Conservation (phyloP, 1,284 basidiomycete genomes). For the Jaminaea rosea region DNA sequence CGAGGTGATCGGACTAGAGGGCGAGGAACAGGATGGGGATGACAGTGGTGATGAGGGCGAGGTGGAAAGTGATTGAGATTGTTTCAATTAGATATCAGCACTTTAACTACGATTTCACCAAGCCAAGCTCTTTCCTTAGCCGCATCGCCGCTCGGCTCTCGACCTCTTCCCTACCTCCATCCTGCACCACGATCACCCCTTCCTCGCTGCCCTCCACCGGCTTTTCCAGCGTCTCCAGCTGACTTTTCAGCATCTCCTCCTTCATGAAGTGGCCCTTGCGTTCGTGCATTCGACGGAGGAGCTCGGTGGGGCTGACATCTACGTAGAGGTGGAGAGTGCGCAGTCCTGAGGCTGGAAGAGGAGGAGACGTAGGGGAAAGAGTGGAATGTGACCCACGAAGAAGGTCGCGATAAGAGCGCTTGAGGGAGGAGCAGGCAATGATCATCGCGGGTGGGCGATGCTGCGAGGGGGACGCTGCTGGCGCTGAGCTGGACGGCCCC, state of each 20-base stretch:
- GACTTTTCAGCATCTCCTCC: slow-evolving; percentile 73
- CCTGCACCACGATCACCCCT: not conserved
- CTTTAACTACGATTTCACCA: too few relatives aligned
- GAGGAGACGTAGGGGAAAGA: slow-evolving; percentile 45
- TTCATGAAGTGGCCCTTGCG: slow-evolving; percentile 83
- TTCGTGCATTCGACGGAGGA: slow-evolving; percentile 63
- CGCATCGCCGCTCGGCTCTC: not conserved
- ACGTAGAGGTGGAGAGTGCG: slow-evolving; percentile 76
- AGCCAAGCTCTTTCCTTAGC: too few relatives aligned
- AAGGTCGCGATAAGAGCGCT: slow-evolving; percentile 68
- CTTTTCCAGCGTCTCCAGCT: slow-evolving; percentile 68
- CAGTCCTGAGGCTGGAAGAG: slow-evolving; percentile 42
- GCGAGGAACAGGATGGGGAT: slow-evolving; percentile 13
- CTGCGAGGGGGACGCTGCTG: not conserved
- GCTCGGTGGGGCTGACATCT: slow-evolving; percentile 58
- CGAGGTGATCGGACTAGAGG: slow-evolving; percentile 6
- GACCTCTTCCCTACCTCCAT: not conserved
- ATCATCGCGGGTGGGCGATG: slow-evolving; percentile 56
- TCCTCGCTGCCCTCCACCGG: slow-evolving; percentile 48
- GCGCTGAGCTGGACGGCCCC: not conserved
- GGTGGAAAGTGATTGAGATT: slow-evolving; percentile 11
- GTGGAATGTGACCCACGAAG: slow-evolving; percentile 51
- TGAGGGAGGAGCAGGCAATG: slow-evolving; percentile 79
- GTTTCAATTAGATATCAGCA: too few relatives aligned
- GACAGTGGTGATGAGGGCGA: slow-evolving; percentile 20